phyloP scores from a whole-genome alignment of 2,329 filamentous ascomycete species.

The Paraphoma sp. region DNA sequence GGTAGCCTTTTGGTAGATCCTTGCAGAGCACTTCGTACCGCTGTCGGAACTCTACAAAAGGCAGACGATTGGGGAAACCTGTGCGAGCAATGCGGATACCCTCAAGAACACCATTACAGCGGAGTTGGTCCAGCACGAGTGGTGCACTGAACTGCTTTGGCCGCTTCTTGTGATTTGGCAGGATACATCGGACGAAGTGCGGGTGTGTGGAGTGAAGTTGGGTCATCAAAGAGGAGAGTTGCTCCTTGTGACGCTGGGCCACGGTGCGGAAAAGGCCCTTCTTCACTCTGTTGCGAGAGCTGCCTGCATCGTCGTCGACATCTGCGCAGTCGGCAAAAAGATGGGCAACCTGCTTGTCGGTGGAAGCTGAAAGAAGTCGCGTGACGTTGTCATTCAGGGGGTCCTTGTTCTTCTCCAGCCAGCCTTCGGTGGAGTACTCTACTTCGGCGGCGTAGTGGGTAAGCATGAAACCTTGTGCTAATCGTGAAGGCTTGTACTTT shows the following conservation, averaged over 20 bases:
- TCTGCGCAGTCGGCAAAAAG: conserved; percentile 91
- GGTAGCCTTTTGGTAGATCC: conserved; percentile 82
- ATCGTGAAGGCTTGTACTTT: conserved; percentile 88
- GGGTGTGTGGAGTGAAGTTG: conserved; percentile 96
- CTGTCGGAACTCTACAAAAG: conserved; percentile 92
- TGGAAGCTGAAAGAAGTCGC: conserved; percentile 80
- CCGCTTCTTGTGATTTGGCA: conserved; percentile 97
- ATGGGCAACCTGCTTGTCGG: conserved; percentile 79
- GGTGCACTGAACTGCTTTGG: conserved; percentile 91
- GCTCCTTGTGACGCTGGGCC: conserved; percentile 96
- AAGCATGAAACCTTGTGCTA: conserved; percentile 91
- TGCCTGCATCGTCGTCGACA: conserved; percentile 73
- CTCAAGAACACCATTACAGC: conserved; percentile 98
- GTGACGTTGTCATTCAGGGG: conserved; percentile 97
- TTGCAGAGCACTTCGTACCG: conserved; percentile 95
- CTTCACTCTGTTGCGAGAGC: conserved; percentile 82
- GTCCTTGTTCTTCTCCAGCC: conserved; percentile 99
- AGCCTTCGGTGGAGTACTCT: conserved; percentile 92
- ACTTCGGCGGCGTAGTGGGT: conserved; percentile 98
- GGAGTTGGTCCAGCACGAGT: conserved; percentile 94
- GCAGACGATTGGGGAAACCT: conserved; percentile 91
- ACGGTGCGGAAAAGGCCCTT: conserved; percentile 97
- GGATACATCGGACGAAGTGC: conserved; percentile 96
- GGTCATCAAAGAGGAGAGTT: conserved; percentile 93
- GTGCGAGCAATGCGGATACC: conserved; percentile 97